These are phyloP conservation scores for Amorphotheca resinae DNA, from an alignment of 495 filamentous ascomycete species.

Conservation along the genomic window DNA sequence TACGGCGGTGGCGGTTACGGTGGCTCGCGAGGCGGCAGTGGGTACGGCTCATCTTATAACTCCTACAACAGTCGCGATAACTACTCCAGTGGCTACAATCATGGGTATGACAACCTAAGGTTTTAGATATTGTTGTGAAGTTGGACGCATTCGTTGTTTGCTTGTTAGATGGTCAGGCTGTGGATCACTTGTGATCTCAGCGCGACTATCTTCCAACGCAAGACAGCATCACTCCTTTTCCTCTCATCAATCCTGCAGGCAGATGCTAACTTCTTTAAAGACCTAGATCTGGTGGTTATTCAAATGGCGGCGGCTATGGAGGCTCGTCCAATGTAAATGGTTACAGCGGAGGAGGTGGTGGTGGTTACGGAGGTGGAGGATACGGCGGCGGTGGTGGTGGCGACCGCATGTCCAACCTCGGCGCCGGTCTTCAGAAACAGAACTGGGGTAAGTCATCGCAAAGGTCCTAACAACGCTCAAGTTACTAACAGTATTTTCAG, in stretches of 20 bases:
- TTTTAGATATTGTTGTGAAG: conserved; percentile 22
- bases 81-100: conserved; percentile 22
- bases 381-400: conserved; percentile 51
- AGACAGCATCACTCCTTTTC: conserved; percentile 8
- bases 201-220: neutral
- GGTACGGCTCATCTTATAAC: conserved; percentile 16
- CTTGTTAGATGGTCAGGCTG: neutral
- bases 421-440: conserved; percentile 72
- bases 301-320: conserved; percentile 22
- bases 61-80: conserved; percentile 10
- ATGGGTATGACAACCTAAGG: conserved; percentile 25
- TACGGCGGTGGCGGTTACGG: conserved; percentile 16
- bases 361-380: conserved; percentile 30
- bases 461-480: neutral
- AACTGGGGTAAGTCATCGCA: conserved; percentile 56
- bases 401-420: conserved; percentile 90
- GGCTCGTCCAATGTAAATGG: conserved; percentile 3
- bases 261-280: conserved; percentile 2
- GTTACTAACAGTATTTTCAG: conserved; percentile 32
- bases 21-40: conserved; percentile 15
- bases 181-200: conserved; percentile 3
- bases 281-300: conserved; percentile 5
- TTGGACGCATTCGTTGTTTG: conserved; percentile 6
- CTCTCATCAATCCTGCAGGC: neutral
- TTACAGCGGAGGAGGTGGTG: conserved; percentile 28